Base-by-base conservation (phyloP, 163 green algal species). In the Prototheca wickerhamii region DNA sequence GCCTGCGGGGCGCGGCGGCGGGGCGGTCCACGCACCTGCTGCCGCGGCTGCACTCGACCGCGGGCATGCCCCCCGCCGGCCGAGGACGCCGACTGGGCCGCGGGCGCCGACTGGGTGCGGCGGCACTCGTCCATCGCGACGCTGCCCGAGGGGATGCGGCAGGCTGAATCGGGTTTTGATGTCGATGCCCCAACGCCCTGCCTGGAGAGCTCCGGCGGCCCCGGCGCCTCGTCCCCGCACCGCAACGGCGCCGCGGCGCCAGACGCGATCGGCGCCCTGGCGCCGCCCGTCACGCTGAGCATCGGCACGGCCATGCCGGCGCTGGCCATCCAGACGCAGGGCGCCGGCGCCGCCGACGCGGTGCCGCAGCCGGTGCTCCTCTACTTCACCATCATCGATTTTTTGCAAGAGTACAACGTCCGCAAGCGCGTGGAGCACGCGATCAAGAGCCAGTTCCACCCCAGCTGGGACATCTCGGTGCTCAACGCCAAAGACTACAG, bases 361-460 rank as follows among this genome's bases (percentile, higher is more conserved):
- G 31, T 4, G 0, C 40, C 56, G 6, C 23, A 78, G 61, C 71
- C 65, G 29, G 73, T 79, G 40, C 57, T 78, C 21, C 49, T 74
- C 0, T 78, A 52, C 62, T 72, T 78, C 30, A 66, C 64, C 17
- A 65, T 78, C 54, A 74, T 78, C 53, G 72, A 78, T 32, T 78
- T 78, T 26, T 35, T 78, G 40, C 72, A 78, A 59, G 60, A 70
- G 12, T 79, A 79, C 51, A 75, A 61, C 2, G 2, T 61, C 21
- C 60, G 67, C 37, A 79, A 79, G 66, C 44, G 50, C 12, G 0
- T 67, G 4, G 72, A 79, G 56, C 64, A 60, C 3, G 35, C 28
- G 7, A 37, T 40, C 21, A 79, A 79, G 60, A n/a, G 58, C 2
- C 34, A 51, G 2, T 30, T 78, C 37, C 67, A 73, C 31, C 60